Percentiles rank a stretch among this genome's conserved stretches.
These are phyloP conservation scores for Aegle marmelos DNA, from an alignment of 345 rosid genomes.

Conservation along the genomic window DNA sequence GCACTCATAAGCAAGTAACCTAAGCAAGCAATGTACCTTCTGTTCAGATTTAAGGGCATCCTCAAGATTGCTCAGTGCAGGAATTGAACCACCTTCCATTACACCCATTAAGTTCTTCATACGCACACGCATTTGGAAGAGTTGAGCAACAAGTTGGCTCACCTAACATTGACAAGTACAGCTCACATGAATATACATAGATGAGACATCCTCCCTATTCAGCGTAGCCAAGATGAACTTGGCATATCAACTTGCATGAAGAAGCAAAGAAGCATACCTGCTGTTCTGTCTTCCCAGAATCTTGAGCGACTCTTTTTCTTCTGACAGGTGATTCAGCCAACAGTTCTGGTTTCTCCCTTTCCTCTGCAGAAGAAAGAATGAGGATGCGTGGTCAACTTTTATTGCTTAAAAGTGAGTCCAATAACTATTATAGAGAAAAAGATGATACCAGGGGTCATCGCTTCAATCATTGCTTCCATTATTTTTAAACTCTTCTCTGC, in stretches of 20 bases:
- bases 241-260: not conserved
- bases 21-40: conserved; percentile 47
- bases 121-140: conserved; percentile 89
- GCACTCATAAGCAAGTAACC: not conserved
- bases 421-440: conserved; percentile 11
- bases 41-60: conserved; percentile 78
- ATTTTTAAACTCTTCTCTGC: conserved; percentile 82
- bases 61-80: conserved; percentile 81
- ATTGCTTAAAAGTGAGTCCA: conserved; percentile 2
- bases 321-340: conserved; percentile 80
- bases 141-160: conserved; percentile 93
- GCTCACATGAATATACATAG: not conserved
- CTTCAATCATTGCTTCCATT: conserved; percentile 92
- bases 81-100: conserved; percentile 94
- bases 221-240: not conserved
- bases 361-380: conserved; percentile 50
- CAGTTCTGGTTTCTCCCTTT: conserved; percentile 89
- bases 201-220: not conserved
- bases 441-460: conserved; percentile 84
- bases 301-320: conserved; percentile 83
- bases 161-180: conserved; percentile 46
- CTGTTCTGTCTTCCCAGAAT: conserved; percentile 85
- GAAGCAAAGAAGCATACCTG: conserved; percentile 43
- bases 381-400: conserved; percentile 5
- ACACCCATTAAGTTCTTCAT: conserved; percentile 98